A percentile compares a stretch with the other conserved stretches of the same genome.
Conservation (phyloP, 2,329 filamentous ascomycete genomes). For the Colletotrichum plurivorum region DNA sequence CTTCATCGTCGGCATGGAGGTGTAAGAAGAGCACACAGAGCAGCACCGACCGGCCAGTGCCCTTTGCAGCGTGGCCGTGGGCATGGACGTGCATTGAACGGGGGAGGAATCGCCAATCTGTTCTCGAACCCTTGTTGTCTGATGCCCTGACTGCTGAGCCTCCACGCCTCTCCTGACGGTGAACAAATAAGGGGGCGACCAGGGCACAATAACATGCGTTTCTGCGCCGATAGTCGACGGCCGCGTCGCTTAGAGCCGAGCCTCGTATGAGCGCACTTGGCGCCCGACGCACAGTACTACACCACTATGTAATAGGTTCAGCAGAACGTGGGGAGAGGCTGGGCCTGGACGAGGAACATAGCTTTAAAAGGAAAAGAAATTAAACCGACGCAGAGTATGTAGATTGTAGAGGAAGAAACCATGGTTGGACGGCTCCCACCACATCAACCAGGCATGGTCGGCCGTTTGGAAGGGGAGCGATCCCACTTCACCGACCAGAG, state of each 20-base stretch:
- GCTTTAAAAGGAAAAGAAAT: conserved; percentile 7
- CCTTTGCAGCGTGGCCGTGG: neutral
- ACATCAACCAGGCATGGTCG: neutral
- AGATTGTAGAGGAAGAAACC: conserved; percentile 6
- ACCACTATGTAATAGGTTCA: neutral
- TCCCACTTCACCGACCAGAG: conserved; percentile 7
- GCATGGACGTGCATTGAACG: conserved; percentile 12
- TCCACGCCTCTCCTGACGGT: conserved; percentile 14
- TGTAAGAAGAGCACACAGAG: neutral
- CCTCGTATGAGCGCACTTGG: conserved; percentile 22
- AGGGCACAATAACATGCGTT: conserved; percentile 11
- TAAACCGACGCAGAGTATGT: neutral
- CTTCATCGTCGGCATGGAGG: neutral
- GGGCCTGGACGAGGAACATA: neutral
- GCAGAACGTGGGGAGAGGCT: conserved; percentile 2
- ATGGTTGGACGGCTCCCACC: conserved; percentile 7
- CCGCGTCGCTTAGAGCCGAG: conserved; percentile 20
- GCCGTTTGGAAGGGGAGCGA: neutral
- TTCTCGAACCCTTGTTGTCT: conserved; percentile 9
- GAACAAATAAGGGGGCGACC: conserved; percentile 21
- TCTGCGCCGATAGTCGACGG: conserved; percentile 2
- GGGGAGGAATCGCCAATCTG: conserved; percentile 28
- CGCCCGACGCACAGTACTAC: conserved; percentile 4
- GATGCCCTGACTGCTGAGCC: conserved; percentile 1
- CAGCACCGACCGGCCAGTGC: conserved; percentile 8